Evolutionary conservation across 805 yeast species (phyloP).

Genomic region (Kuraishia floccosa): DNA sequence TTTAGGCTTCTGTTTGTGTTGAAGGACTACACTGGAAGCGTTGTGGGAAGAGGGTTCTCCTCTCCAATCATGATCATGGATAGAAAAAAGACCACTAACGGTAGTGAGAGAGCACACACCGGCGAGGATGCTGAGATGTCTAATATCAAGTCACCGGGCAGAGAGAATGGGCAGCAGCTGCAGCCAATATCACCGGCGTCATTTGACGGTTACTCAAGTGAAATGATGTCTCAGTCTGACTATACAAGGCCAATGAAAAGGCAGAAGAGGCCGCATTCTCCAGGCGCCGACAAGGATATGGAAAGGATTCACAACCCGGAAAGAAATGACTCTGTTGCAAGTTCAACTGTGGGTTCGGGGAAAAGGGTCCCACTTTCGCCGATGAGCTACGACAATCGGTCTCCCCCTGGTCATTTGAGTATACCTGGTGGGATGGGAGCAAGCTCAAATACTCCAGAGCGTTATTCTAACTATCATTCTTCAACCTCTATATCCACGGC

Average conservation of each 20-base stretch:
- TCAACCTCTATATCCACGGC: conserved; percentile 4
- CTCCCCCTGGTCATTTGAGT: no score
- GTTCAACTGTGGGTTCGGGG: conserved; percentile 8
- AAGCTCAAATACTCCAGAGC: conserved; percentile 21
- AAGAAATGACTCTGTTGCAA: conserved; percentile 13
- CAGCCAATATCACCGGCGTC: conserved; percentile 14
- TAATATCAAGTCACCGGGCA: no score
- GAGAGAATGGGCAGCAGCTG: conserved; percentile 27
- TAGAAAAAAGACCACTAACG: conserved; percentile 64
- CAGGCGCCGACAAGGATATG: conserved; percentile 10
- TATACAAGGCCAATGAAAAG: conserved; percentile 11
- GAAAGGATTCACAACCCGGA: no score
- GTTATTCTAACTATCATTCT: conserved; percentile 5
- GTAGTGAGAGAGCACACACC: conserved; percentile 7
- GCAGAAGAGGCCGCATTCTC: conserved; percentile 21
- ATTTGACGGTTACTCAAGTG: conserved; percentile 20
- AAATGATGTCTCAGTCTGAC: no score
- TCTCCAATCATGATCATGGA: conserved; percentile 86
- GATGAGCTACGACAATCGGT: no score
- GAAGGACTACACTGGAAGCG: conserved; percentile 44
- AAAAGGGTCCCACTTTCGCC: conserved; percentile 17
- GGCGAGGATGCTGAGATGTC: conserved; percentile 6
- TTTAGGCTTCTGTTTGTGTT: conserved; percentile 63
- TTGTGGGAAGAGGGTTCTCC: conserved; percentile 65
- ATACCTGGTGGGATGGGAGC: no score